Evolutionary conservation across 176 grass and related monocot species (phyloP), one percentile per base, ranked within the genome.

Genomic region (Lolium multiflorum): DNA sequence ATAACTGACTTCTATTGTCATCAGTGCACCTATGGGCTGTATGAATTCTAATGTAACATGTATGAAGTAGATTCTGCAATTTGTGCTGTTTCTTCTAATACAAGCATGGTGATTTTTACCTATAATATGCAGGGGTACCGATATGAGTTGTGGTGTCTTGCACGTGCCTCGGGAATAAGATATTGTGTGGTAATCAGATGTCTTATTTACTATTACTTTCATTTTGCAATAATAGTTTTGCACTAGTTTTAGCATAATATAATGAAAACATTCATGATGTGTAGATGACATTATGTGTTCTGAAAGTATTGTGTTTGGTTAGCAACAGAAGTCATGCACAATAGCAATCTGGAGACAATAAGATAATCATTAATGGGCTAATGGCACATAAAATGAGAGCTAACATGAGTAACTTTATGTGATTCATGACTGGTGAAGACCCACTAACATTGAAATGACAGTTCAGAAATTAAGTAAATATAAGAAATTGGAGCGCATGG

Each of bases 101-200:
- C 26, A 41, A 44, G 28, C 46, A 9, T 76, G 24, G 46, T 76
- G 59, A 52, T 20, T 72, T 78, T 83, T 9, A 44, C 35, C 62
- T n/a, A 38, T 35, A 50, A 68, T 74, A 74, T 84, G 59, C 86
- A 98, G 96, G 96, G 96, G 62, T 98, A 98, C 81, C 89, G 93
- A 48, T 98, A 98, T 67, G 96, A 98, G 58, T 73, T 98, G 54
- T 98, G 96, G 96, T 98, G 96, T 85, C 96, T 98, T 69, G 96
- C 96, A 17, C 90, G 96, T 71, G 91, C 96, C 83, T 87, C 96
- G 50, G 89, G 96, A 17, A 90, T 98, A 90, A 93, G 93, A 98
- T 95, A 98, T 62, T 95, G 96, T 79, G 89, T 94, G 96, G 96
- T 98, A 95, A 18, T 37, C 47, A 64, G 55, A 18, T 46, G 46